Base-by-base conservation (phyloP, 148 eudicot species). In the Nepenthes gracilis region DNA sequence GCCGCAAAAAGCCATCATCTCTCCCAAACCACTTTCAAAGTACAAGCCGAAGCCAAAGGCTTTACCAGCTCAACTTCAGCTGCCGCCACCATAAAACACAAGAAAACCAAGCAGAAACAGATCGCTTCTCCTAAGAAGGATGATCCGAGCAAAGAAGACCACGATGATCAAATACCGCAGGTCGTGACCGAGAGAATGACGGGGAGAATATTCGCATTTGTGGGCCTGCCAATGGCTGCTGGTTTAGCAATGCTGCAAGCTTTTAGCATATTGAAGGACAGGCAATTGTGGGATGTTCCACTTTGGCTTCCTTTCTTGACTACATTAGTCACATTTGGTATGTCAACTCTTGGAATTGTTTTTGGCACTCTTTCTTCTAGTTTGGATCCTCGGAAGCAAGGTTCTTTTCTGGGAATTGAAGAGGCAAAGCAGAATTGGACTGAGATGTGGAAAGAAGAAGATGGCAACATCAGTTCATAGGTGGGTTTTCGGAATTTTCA, bases 341-440 rank as follows among this genome's bases (percentile, higher is more conserved):
- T 79, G 33, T 92, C 97, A 37, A 71, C 85, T 5, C 82, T 91
- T 61, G 97, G 97, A 47, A 73, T 83, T 68, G 90, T 83, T 55
- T 81, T 77, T 67, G 88, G 97, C 1, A 77, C 90, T 15, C 63
- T 92, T 38, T 92, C 97, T 3, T 76, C 97, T 9, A 92, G 96
- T 43, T 85, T 78, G 94, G 86, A 92, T 57, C 54, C 67, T 9
- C 81, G 85, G 36, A 72, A 58, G 15, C 61, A 85, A 51, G 90
- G 97, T 0, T 85, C 93, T 0, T 14, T 85, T 40, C 73, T 91
- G 5, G 96, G 96, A 53, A 72, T 92, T 43, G 83, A 88, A 59
- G 79, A 92, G 79, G 86, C 81, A 48, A 72, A 76, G 57, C 60
- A 58, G 50, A 92, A 88, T 74, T 92, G 93, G 97, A 75, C n/a